Conservation (phyloP, 2,329 filamentous ascomycete genomes). For the Aspergillus sp. region DNA sequence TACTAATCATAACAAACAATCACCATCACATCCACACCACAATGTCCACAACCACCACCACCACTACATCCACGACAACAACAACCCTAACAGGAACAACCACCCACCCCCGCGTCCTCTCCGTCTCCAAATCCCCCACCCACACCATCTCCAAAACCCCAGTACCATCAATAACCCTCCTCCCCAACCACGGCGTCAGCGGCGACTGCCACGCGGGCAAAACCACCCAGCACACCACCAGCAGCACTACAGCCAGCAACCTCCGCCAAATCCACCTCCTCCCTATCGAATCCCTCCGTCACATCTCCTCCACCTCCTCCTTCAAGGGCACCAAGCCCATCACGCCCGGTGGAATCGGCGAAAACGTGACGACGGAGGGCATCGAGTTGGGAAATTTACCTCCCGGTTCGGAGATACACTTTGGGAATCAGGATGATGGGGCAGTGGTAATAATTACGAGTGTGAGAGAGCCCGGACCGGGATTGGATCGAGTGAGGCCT, state of each 20-base stretch:
- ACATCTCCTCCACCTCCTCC: not conserved
- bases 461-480: slow-evolving; percentile 12
- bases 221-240: slow-evolving; percentile 16
- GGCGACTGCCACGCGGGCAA: slow-evolving; percentile 17
- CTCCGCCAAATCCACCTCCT: slow-evolving; percentile 19
- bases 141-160: slow-evolving; percentile 16
- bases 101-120: slow-evolving; percentile 1
- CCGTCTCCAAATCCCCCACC: slow-evolving; percentile 2
- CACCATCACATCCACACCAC: not conserved
- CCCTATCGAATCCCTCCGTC: slow-evolving; percentile 7
- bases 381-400: slow-evolving; percentile 11
- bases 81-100: not conserved
- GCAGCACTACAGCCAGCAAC: slow-evolving; percentile 10
- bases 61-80: not conserved
- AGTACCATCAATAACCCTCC: slow-evolving; percentile 4
- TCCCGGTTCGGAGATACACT: slow-evolving; percentile 10
- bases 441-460: slow-evolving; percentile 10
- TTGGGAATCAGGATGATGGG: not conserved
- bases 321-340: not conserved
- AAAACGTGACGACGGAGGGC: slow-evolving; percentile 18
- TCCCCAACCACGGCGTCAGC: slow-evolving; percentile 13
- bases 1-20: not conserved
- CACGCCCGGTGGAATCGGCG: slow-evolving; percentile 3
- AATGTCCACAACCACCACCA: not conserved
- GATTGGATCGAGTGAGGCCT: slow-evolving; percentile 9